A percentile compares a stretch with the other conserved stretches of the same genome.
phyloP scores from a whole-genome alignment of 306 rosid genomes.

The Benincasa hispida region DNA sequence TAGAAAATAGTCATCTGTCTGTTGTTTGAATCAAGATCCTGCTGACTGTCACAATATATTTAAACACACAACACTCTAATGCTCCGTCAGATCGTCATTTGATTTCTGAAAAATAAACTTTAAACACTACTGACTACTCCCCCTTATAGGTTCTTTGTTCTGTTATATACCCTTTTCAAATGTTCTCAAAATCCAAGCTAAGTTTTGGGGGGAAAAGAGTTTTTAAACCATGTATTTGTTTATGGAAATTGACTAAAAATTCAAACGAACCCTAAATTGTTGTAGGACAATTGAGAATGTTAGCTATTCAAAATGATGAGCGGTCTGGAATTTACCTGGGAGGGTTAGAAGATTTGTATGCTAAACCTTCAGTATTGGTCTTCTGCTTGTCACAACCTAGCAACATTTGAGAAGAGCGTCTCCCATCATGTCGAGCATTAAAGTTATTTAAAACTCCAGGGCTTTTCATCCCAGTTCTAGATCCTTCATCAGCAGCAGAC shows the following conservation, averaged over 20 bases:
- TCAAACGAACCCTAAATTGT: background rate
- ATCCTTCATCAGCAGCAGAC: slow-evolving; percentile 86
- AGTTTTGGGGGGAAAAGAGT: no score
- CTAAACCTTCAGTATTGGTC: slow-evolving; percentile 27
- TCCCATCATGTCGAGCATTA: slow-evolving; percentile 26
- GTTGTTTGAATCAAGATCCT: slow-evolving; percentile 38
- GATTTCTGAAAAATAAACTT: no score
- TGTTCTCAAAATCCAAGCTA: background rate
- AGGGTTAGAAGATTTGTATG: slow-evolving; percentile 43
- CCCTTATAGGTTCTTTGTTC: background rate
- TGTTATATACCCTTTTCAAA: no score
- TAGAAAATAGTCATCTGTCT: slow-evolving; percentile 91
- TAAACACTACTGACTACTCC: background rate
- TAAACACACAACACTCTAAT: background rate
- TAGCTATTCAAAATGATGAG: background rate
- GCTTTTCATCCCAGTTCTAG: slow-evolving; percentile 85
- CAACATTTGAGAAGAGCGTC: slow-evolving; percentile 32
- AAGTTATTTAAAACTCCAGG: slow-evolving; percentile 54
- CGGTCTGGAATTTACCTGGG: slow-evolving; percentile 30
- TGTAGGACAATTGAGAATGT: background rate
- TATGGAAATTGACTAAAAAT: background rate
- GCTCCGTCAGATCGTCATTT: no score
- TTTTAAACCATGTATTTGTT: background rate
- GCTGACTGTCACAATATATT: slow-evolving; percentile 41
- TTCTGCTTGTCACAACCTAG: slow-evolving; percentile 49